Conservation (phyloP, 768 basidiomycete species). For the Tricholoma sp. region DNA sequence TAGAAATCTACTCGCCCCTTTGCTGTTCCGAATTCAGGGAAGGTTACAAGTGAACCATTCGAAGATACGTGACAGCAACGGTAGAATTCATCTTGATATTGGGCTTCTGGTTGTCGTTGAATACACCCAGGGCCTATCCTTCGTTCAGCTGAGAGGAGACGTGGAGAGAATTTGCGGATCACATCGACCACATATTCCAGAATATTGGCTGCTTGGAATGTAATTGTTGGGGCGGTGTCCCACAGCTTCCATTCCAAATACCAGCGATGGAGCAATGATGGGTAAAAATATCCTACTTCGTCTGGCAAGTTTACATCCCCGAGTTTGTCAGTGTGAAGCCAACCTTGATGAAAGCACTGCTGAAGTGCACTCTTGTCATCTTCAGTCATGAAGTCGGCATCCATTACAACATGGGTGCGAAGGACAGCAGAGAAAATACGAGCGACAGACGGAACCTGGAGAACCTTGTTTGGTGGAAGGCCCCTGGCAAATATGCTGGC, state of each 20-base stretch:
- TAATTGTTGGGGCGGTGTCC: not conserved
- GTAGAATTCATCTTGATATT: not conserved
- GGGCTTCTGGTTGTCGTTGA: not conserved
- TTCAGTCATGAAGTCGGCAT: not conserved
- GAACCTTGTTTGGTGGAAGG: not conserved
- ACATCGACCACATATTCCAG: not conserved
- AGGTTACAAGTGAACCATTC: not conserved
- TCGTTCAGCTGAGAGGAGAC: not conserved
- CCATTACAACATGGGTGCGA: not conserved
- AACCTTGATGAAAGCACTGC: not conserved
- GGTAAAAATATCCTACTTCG: constrained; percentile 4
- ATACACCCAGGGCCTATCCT: not conserved
- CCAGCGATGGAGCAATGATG: not conserved
- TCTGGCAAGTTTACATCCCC: not conserved
- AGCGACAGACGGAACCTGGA: not conserved
- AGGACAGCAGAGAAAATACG: not conserved
- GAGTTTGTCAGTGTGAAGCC: not conserved
- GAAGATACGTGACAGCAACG: not conserved
- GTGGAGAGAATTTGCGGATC: not conserved
- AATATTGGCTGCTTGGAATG: not conserved
- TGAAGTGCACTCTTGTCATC: not conserved
- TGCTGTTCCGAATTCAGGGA: not conserved
- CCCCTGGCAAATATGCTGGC: not conserved
- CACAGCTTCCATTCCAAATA: not conserved
- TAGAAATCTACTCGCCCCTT: not conserved